These are phyloP conservation scores for Phaeosphaeriaceae sp. DNA, from an alignment of 2,329 filamentous ascomycete genomes.

Conservation along the genomic window DNA sequence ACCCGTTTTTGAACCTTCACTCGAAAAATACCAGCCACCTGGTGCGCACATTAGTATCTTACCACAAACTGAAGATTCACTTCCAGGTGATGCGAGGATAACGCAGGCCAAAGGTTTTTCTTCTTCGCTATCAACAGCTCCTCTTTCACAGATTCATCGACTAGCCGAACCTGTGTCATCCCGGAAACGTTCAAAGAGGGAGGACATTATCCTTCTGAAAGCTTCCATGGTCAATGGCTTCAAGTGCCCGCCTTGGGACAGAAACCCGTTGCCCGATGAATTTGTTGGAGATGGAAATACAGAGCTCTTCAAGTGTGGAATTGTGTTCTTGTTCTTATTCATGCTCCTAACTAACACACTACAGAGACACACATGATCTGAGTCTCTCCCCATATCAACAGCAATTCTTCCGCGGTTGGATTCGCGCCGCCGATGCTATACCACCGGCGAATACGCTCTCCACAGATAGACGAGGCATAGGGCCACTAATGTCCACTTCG, in stretches of 20 bases:
- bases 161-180: conserved; percentile 61
- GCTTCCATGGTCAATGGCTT: conserved; percentile 83
- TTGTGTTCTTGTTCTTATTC: conserved; percentile 31
- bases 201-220: conserved; percentile 78
- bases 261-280: conserved; percentile 66
- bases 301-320: conserved; percentile 65
- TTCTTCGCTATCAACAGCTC: conserved; percentile 11
- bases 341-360: conserved; percentile 16
- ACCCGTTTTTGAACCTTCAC: neutral
- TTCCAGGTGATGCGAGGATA: neutral
- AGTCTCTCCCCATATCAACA: conserved; percentile 77
- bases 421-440: conserved; percentile 75
- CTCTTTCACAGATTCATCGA: conserved; percentile 38
- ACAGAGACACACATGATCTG: conserved; percentile 71
- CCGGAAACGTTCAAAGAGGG: conserved; percentile 70
- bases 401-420: conserved; percentile 84
- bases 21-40: neutral
- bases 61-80: neutral
- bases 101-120: neutral
- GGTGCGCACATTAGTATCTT: neutral
- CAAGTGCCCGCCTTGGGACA: conserved; percentile 82
- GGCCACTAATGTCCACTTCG: conserved; percentile 65
- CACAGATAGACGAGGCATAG: conserved; percentile 34
- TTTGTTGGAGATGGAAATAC: conserved; percentile 66
- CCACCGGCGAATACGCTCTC: conserved; percentile 52